phyloP scores from a whole-genome alignment of 441 rosid genomes.

The Erodium texanum region DNA sequence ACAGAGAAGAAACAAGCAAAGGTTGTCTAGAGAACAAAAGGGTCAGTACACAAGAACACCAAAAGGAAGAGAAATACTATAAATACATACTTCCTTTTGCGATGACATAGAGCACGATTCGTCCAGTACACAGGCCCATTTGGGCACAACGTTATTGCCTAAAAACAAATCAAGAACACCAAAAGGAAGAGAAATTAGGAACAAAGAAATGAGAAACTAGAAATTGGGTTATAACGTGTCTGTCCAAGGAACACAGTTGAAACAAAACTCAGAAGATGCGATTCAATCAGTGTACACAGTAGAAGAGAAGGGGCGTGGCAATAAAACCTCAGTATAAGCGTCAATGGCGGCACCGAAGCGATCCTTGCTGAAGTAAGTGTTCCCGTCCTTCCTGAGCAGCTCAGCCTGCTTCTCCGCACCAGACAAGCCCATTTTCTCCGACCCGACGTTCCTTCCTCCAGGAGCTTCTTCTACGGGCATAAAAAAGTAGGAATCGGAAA shows the following conservation, averaged over 20 bases:
- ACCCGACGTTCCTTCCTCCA: not conserved
- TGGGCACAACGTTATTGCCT: conserved; percentile 89
- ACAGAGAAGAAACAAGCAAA: not conserved
- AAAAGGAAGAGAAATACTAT: too few species aligned
- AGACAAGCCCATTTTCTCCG: conserved; percentile 28
- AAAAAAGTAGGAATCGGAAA: not conserved
- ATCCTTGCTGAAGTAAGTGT: conserved; percentile 43
- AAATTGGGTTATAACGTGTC: not conserved
- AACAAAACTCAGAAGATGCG: too few species aligned
- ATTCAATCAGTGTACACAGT: too few species aligned
- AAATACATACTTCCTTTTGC: conserved; percentile 75
- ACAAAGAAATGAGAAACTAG: not conserved
- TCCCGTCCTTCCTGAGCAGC: conserved; percentile 52
- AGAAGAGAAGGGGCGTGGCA: too few species aligned
- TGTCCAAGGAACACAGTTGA: too few species aligned
- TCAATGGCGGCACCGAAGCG: conserved; percentile 95
- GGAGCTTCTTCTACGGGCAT: not conserved
- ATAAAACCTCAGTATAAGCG: conserved; percentile 79
- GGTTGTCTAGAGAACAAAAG: not conserved
- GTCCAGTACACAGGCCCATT: conserved; percentile 78
- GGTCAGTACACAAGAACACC: conserved; percentile 10
- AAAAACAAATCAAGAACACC: not conserved
- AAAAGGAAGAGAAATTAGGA: not conserved
- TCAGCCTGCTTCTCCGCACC: conserved; percentile 68
- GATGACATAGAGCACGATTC: conserved; percentile 85